A percentile compares a stretch with the other conserved stretches of the same genome.
phyloP scores from a whole-genome alignment of 306 rosid genomes.

The Lagenaria siceraria region DNA sequence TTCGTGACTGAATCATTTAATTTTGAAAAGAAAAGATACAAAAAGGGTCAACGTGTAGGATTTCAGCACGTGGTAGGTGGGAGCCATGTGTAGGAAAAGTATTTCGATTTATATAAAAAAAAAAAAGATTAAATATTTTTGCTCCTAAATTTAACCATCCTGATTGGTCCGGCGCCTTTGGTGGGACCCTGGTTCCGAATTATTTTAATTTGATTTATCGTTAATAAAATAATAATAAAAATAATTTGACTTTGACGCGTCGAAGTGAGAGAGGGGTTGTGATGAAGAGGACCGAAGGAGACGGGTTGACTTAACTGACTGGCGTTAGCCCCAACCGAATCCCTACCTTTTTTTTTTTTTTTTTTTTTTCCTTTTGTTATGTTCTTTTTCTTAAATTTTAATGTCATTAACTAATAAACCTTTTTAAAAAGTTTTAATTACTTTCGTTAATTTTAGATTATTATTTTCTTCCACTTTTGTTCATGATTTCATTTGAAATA shows the following conservation, averaged over 20 bases:
- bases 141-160: constrained; percentile 5
- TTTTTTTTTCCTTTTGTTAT: background rate
- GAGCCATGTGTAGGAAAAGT: background rate
- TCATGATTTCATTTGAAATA: too few species aligned
- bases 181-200: background rate
- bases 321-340: background rate
- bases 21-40: background rate
- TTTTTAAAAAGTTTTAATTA: too few species aligned
- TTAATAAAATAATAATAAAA: too few species aligned
- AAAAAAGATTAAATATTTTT: too few species aligned
- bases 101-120: too few species aligned
- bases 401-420: background rate
- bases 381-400: background rate
- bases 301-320: constrained; percentile 18
- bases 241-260: constrained; percentile 7
- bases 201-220: background rate
- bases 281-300: background rate
- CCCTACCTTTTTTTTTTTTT: background rate
- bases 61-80: background rate
- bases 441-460: too few species aligned
- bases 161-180: constrained; percentile 29
- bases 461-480: too few species aligned
- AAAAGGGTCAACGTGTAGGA: background rate
- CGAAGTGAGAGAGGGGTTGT: background rate
- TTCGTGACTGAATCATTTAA: too few species aligned